Conservation (phyloP, 371 early-diverging fungal genomes). For the Mucor ambiguus region DNA sequence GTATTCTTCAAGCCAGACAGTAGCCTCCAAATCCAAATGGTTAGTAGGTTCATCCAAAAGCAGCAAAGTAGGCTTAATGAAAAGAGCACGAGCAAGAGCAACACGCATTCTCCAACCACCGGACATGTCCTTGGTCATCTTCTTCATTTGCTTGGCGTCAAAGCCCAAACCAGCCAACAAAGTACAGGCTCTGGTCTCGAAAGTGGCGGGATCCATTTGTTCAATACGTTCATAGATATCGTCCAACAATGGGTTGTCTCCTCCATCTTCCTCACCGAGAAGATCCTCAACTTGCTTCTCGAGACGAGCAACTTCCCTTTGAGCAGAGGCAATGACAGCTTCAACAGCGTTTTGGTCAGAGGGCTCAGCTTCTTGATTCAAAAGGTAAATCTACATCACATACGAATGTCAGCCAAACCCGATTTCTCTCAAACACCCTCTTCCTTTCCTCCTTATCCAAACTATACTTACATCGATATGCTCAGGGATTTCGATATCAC, state of each 20-base stretch:
- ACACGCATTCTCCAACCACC: slow-evolving; percentile 99
- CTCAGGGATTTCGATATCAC: slow-evolving; percentile 95
- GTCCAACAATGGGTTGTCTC: slow-evolving; percentile 89
- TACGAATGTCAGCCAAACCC: neutral
- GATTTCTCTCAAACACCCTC: neutral
- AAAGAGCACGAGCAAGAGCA: slow-evolving; percentile 95
- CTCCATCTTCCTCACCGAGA: slow-evolving; percentile 77
- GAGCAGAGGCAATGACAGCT: slow-evolving; percentile 90
- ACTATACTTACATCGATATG: slow-evolving; percentile 88
- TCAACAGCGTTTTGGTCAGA: slow-evolving; percentile 90
- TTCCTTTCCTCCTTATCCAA: neutral
- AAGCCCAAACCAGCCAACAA: slow-evolving; percentile 97
- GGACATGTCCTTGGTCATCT: slow-evolving; percentile 93
- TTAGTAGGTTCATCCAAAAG: slow-evolving; percentile 98
- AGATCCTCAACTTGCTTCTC: slow-evolving; percentile 91
- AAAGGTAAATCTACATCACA: slow-evolving; percentile 56
- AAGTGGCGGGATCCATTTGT: slow-evolving; percentile 88
- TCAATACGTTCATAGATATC: slow-evolving; percentile 97
- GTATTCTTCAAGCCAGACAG: slow-evolving; percentile 98
- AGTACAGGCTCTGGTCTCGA: slow-evolving; percentile 91
- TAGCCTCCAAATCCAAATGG: slow-evolving; percentile 97
- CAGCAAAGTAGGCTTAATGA: slow-evolving; percentile 94
- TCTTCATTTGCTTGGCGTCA: slow-evolving; percentile 78
- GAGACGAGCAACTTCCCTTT: slow-evolving; percentile 85
- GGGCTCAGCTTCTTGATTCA: slow-evolving; percentile 95